Evolutionary conservation across 2,329 filamentous ascomycete genomes (phyloP).

Genomic region (Neofusicoccum cordaticola): DNA sequence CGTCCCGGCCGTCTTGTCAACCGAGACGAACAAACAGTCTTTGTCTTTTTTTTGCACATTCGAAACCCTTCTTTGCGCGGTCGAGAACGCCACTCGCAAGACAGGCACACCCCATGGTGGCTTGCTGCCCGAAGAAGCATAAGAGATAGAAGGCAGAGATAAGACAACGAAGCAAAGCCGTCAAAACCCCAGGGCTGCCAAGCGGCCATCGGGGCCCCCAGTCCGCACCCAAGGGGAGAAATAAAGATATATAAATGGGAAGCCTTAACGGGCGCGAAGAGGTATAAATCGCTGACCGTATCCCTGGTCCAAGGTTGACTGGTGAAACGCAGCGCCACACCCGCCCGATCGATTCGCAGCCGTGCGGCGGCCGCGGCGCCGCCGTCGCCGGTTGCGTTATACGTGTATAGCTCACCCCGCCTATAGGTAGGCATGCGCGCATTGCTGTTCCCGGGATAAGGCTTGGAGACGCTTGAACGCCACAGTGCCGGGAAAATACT

Average conservation of each 20-base stretch:
- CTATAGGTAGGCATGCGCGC: not conserved
- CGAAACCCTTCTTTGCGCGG: not conserved
- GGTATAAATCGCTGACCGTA: not conserved
- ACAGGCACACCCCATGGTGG: too few relatives aligned
- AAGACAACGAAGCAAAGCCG: too few relatives aligned
- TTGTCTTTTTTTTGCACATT: not conserved
- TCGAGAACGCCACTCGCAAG: too few relatives aligned
- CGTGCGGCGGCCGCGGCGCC: not conserved
- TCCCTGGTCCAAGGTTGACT: not conserved
- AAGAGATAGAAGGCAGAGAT: not conserved
- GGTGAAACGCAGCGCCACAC: slow-evolving; percentile 1
- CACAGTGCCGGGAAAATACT: not conserved
- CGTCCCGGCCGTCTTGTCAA: too few relatives aligned
- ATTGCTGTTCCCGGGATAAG: not conserved
- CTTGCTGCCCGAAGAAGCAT: not conserved
- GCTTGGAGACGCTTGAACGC: not conserved
- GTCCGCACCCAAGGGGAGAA: not conserved
- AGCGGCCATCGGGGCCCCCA: too few relatives aligned
- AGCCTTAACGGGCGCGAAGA: not conserved
- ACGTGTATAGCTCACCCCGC: not conserved
- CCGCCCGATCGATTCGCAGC: not conserved
- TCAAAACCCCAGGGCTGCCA: not conserved
- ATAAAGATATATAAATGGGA: not conserved
- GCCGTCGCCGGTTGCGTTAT: not conserved
- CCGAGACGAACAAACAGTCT: too few relatives aligned